phyloP scores from a whole-genome alignment of 78 protist genomes.

The Dictyostelium citrinum region DNA sequence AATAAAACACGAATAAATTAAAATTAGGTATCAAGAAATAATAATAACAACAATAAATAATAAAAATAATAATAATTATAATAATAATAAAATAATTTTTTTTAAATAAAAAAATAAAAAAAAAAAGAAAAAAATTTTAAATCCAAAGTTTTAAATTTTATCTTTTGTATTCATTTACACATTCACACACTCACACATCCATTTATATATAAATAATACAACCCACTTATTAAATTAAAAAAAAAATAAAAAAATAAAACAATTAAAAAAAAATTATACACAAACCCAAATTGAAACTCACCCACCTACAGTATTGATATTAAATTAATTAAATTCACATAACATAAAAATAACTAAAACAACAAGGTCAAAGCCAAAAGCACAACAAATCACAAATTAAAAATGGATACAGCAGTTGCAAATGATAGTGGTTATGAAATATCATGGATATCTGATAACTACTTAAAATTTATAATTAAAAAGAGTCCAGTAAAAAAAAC shows the following conservation, averaged over 20 bases:
- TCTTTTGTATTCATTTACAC: neutral
- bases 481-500: neutral
- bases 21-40: neutral
- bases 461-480: conserved; percentile 37
- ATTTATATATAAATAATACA: neutral
- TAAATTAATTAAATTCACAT: neutral
- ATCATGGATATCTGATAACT: conserved; percentile 41
- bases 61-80: neutral
- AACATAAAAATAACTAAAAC: neutral
- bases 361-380: neutral
- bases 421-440: conserved; percentile 24
- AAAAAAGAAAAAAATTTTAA: neutral
- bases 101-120: neutral
- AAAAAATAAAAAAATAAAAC: neutral
- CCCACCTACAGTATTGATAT: neutral
- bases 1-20: neutral
- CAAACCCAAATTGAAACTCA: neutral
- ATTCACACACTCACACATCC: neutral
- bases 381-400: neutral
- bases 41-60: neutral
- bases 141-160: neutral
- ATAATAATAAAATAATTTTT: neutral
- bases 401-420: neutral
- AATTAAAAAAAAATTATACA: neutral
- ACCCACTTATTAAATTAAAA: neutral